A percentile compares a stretch with the other conserved stretches of the same genome.
These are phyloP conservation scores for Fusarium solani-melongenae DNA, from an alignment of 2,329 filamentous ascomycete genomes.

Conservation along the genomic window DNA sequence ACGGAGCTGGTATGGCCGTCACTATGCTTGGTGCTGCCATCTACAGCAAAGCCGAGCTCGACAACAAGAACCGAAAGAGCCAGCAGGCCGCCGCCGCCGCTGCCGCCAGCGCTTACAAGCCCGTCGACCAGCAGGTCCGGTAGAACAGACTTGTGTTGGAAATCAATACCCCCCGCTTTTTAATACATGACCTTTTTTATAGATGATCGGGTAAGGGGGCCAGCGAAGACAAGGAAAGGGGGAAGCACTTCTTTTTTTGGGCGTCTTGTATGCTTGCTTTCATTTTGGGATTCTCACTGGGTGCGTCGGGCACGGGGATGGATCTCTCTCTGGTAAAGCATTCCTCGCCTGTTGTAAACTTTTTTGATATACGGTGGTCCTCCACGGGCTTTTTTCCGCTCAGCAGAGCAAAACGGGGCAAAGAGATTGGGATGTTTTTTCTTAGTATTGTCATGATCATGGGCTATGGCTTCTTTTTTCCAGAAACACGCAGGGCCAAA, in stretches of 20 bases:
- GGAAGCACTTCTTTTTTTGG: conserved; percentile 29
- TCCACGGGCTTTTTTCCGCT: conserved; percentile 3
- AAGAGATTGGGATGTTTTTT: conserved; percentile 23
- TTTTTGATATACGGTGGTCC: conserved; percentile 21
- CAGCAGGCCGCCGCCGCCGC: conserved; percentile 44
- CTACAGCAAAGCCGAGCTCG: conserved; percentile 68
- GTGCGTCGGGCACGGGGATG: conserved; percentile 1
- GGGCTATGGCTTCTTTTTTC: conserved; percentile 41
- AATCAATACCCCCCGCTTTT: conserved; percentile 30
- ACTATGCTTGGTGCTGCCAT: conserved; percentile 66
- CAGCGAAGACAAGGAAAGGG: conserved; percentile 19
- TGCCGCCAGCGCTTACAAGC: conserved; percentile 49
- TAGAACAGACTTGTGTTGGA: conserved; percentile 23
- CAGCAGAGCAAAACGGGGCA: conserved; percentile 12
- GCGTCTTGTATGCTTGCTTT: conserved; percentile 21
- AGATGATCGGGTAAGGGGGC: conserved; percentile 33
- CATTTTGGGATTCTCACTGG: conserved; percentile 13
- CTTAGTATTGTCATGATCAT: conserved; percentile 40
- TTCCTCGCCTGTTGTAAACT: conserved; percentile 25
- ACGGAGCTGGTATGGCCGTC: conserved; percentile 66
- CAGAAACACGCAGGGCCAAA: conserved; percentile 30
- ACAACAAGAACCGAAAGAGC: conserved; percentile 53
- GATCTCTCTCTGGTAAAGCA: conserved; percentile 17
- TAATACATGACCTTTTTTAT: conserved; percentile 43
- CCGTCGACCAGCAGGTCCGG: conserved; percentile 48